These are phyloP conservation scores for Arachnomyces sp. DNA, from an alignment of 2,329 filamentous ascomycete genomes.

Conservation along the genomic window DNA sequence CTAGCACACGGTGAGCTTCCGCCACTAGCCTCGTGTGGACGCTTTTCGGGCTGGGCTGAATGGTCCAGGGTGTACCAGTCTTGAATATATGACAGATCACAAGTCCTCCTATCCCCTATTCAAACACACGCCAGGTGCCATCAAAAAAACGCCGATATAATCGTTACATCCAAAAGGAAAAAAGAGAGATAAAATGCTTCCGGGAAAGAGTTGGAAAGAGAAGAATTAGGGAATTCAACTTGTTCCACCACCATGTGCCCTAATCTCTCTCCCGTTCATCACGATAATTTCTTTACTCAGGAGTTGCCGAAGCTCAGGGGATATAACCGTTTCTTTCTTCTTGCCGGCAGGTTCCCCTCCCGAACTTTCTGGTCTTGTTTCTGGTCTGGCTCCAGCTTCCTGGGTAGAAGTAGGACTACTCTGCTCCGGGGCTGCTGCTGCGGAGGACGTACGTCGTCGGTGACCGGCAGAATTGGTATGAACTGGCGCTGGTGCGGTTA, in stretches of 20 bases:
- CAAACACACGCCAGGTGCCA: too few species aligned
- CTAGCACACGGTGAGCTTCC: too few species aligned
- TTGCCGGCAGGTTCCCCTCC: constrained; percentile 14
- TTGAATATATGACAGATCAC: too few species aligned
- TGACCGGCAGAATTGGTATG: too few species aligned
- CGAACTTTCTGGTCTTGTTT: constrained; percentile 18
- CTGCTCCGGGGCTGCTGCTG: neutral
- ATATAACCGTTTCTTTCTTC: constrained; percentile 49
- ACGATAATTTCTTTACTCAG: constrained; percentile 54
- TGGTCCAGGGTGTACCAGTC: too few species aligned
- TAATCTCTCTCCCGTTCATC: constrained; percentile 40
- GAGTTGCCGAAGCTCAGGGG: constrained; percentile 54
- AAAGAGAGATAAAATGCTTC: too few species aligned
- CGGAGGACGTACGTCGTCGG: neutral
- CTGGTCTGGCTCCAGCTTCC: constrained; percentile 11
- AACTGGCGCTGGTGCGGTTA: neutral
- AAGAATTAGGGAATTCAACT: constrained; percentile 7
- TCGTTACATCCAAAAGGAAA: too few species aligned
- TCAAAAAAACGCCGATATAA: too few species aligned
- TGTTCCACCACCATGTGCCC: constrained; percentile 37
- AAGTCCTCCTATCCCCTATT: too few species aligned
- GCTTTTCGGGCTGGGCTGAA: too few species aligned
- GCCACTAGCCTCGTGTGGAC: too few species aligned
- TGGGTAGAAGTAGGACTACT: constrained; percentile 22
- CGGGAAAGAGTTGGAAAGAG: too few species aligned